Evolutionary conservation across 164 flowering plant species (phyloP).

Genomic region (Saururus chinensis): DNA sequence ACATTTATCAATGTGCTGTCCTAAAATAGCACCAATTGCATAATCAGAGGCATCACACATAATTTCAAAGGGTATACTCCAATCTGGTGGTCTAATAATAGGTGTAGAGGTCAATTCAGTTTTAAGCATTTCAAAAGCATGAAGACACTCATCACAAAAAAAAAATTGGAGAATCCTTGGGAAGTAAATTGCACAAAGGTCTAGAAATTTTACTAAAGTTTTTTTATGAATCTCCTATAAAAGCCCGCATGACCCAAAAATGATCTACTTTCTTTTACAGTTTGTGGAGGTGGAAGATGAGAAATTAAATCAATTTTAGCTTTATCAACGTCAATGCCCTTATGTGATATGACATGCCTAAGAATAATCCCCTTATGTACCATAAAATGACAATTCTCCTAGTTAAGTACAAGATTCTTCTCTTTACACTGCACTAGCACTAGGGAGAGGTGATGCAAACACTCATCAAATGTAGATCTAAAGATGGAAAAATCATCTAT

Average conservation of each 20-base stretch:
- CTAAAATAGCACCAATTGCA: neutral
- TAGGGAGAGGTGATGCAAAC: too few species aligned
- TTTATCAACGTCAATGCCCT: constrained; percentile 1
- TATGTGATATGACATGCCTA: neutral
- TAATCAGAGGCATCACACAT: neutral
- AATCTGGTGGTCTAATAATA: neutral
- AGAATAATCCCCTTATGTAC: neutral
- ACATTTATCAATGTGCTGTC: neutral
- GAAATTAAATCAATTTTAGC: neutral
- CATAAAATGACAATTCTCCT: constrained; percentile 2
- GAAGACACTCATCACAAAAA: too few species aligned
- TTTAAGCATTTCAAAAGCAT: too few species aligned
- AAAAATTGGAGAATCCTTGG: neutral
- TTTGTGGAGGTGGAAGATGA: neutral
- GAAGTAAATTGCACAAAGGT: neutral
- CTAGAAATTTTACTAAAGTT: neutral
- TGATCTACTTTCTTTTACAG: neutral
- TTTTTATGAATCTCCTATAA: neutral
- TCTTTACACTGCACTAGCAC: too few species aligned
- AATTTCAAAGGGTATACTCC: neutral
- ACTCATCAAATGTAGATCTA: neutral
- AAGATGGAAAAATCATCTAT: neutral
- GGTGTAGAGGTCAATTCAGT: too few species aligned
- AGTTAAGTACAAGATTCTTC: neutral
- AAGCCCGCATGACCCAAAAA: neutral